Conservation (phyloP, 176 grass and related monocot species). For the Cymbopogon citratus region DNA sequence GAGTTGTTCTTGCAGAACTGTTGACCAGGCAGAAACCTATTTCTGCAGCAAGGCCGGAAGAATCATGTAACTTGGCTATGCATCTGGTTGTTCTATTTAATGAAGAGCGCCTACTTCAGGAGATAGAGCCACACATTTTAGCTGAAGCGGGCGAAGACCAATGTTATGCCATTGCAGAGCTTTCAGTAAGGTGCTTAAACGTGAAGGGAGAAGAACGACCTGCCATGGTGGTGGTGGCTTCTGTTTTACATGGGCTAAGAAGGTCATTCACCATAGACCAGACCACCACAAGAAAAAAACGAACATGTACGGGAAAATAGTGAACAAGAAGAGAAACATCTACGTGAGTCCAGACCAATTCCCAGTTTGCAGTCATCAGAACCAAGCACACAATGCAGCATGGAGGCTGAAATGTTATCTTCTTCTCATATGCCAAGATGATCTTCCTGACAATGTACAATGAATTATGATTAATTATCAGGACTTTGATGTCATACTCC, state of each 20-base stretch:
- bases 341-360: not conserved
- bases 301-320: not conserved
- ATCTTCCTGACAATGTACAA: not conserved
- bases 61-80: constrained; percentile 42
- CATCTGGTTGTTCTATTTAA: constrained; percentile 27
- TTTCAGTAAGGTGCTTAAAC: constrained; percentile 47
- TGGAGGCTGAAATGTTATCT: constrained; percentile 16
- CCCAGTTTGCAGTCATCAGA: constrained; percentile 1
- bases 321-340: not conserved
- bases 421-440: constrained; percentile 22
- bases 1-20: constrained; percentile 52
- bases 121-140: constrained; percentile 33
- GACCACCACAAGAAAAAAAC: not conserved
- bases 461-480: not conserved
- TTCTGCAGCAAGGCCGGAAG: constrained; percentile 27
- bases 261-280: constrained; percentile 20
- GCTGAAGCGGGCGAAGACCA: constrained; percentile 43
- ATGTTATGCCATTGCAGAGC: constrained; percentile 15
- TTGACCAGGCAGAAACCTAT: constrained; percentile 46
- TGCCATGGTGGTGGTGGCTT: constrained; percentile 41
- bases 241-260: constrained; percentile 22
- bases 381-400: constrained; percentile 10
- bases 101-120: constrained; percentile 27
- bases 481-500: too few species aligned
- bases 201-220: constrained; percentile 44